Percentiles rank a stretch among this genome's conserved stretches.
Evolutionary conservation across 176 grass and related monocot genomes (phyloP).

Genomic region (Lolium rigidum): DNA sequence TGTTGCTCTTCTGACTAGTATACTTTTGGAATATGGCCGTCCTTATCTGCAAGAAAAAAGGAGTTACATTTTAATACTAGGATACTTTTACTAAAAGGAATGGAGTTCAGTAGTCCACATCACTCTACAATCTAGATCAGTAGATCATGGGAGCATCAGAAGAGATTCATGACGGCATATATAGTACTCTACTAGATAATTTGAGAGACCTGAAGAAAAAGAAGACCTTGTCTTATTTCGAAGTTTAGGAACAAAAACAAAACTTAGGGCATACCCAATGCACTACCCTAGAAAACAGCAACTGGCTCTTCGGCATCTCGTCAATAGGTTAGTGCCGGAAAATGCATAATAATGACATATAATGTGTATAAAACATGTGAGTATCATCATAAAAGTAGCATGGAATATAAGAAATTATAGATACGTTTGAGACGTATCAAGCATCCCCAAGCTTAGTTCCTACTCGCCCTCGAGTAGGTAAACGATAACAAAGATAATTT

Average conservation of each 20-base stretch:
- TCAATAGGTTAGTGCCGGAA: too few species aligned
- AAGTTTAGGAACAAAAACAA: background rate
- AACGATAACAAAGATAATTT: too few species aligned
- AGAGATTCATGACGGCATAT: background rate
- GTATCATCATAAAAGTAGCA: too few species aligned
- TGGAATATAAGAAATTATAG: too few species aligned
- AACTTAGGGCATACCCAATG: too few species aligned
- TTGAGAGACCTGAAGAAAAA: background rate
- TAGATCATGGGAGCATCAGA: background rate
- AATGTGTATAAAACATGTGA: too few species aligned
- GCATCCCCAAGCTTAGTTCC: too few species aligned
- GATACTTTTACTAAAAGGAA: background rate
- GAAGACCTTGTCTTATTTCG: background rate
- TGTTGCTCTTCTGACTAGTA: background rate
- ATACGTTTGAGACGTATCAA: too few species aligned
- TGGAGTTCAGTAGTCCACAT: background rate
- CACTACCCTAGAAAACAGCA: too few species aligned
- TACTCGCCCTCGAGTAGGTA: too few species aligned
- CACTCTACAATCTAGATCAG: constrained; percentile 17
- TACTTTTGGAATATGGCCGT: constrained; percentile 26
- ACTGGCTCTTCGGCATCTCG: too few species aligned
- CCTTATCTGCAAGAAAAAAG: background rate
- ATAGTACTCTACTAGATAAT: background rate
- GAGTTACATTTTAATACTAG: background rate
- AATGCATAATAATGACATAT: too few species aligned